Base-by-base conservation (phyloP, 805 yeast species). In the Myxozyma kluyveri region DNA sequence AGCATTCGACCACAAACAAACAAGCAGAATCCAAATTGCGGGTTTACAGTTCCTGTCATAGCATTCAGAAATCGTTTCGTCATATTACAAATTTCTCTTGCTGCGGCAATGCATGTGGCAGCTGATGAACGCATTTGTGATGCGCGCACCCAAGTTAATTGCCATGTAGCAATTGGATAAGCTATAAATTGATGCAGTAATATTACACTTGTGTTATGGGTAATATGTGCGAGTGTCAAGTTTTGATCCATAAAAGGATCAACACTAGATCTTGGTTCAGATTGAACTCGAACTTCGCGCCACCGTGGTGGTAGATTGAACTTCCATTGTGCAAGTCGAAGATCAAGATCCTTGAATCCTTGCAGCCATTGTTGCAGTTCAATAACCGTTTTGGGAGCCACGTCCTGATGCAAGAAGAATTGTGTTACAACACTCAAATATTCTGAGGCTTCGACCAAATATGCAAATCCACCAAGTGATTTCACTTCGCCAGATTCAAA, bases 1-100 rank as follows among this genome's bases (percentile, higher is more conserved):
- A 49, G 41, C 53, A 45, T 38, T 4, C 49, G 38, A 10, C 53
- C 53, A 37, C 44, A 29, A 12, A 49, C 44, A 36, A 49, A 49
- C 23, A 49, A 33, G 39, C 53, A 49, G 29, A 49, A 49, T n/a
- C 43, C 53, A 39, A 49, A 49, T 31, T 49, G 53, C 1, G 49
- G 41, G n/a, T 43, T 44, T 4, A 45, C 45, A 5, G 41, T 37
- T 12, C 49, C 53, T 14, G 29, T 45, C 42, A 36, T 49, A 1
- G 35, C 50, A n/a, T 22, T 37, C n/a, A 49, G 21, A 37, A 44
- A 49, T 14, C 50, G 12, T 10, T 22, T 24, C 2, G 50, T 40
- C 45, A 45, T 39, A 18, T 29, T 44, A n/a, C 50, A 49, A 4
- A 49, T 45, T 38, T 49, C 53, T 26, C 23, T 27, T 9, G 53